Evolutionary conservation across 345 rosid genomes (phyloP), one percentile per base, ranked within the genome.

Genomic region (Leavenworthia alabamica): DNA sequence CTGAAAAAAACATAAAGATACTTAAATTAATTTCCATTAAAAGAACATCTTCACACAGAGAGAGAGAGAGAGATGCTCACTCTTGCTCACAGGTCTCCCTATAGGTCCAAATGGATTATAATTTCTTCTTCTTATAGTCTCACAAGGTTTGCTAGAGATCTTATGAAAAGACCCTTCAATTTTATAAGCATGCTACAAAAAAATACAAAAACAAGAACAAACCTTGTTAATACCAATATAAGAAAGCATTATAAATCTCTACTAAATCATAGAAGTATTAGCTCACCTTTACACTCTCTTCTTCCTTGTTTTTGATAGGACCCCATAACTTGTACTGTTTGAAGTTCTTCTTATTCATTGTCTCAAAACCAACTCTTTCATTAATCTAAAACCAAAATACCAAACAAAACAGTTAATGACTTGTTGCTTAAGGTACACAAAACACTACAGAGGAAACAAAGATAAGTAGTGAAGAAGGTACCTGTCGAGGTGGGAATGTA

Each of bases 111-210:
- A 42, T 3, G 76, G 72, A 66, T 74, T 72, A 15, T 23, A 51
- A 37, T 71, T 64, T n/a, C n/a, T n/a, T n/a, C n/a, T 62, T 33
- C 60, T 33, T 16, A 67, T 78, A 51, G 54, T 76, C 10, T 42
- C 36, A 12, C 49, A 75, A 20, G 80, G 66, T 47, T 64, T 73
- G 40, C 86, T 67, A 5, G 83, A 77, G 60, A 79, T 75, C 14
- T 66, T 56, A 71, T 81, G 82, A 54, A 70, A 81, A 55, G 78
- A 75, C 14, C 76, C 79, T 42, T 83, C 85, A 73, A 77, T 79
- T 31, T 57, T 48, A 67, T 79, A 77, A 8, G 78, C 76, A 72
- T 72, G 31, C 51, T 46, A 31, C 51, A 12, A 12, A 22, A 2
- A 22, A 17, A 42, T n/a, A n/a, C n/a, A n/a, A 3, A 2, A 8